Evolutionary conservation across 768 basidiomycete species (phyloP), one percentile per base, ranked within the genome.

Genomic region (Panaeolus cyanescens): DNA sequence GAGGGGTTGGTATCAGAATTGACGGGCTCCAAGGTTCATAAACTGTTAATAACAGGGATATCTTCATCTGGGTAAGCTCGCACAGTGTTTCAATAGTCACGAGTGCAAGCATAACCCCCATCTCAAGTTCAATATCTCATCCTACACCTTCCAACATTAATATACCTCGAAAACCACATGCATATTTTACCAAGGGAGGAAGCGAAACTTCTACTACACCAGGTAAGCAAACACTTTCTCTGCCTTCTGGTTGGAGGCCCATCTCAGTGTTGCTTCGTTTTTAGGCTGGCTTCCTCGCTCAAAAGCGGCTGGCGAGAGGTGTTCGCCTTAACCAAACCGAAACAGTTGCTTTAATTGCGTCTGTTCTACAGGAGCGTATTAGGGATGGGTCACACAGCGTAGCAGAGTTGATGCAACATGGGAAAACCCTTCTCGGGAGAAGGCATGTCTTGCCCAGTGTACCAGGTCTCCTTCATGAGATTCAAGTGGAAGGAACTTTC

Each of bases 401-500:
- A 8, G 83, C 93, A 0, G 86, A 98, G 63, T 77, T 99, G n/a
- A 96, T 96, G 96, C 88, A 93, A 54, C 80, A 91, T 67, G 97
- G 97, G 6, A 98, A 95, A 79, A 84, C 83, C 19, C 71, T 99
- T 56, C 82, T 99, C 8, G 96, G 96, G 2, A 80, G 93, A 31
- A 77, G 93, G 54, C 96, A 99, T 75, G 96, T 99, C 39, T 81
- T 95, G 58, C 86, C 94, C 0, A 85, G 85, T 40, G 95, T 99
- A 0, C 83, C 90, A 0, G 76, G 79, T 5, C 82, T 88, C 50
- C 73, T 98, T 25, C 89, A 93, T 66, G 89, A 96, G 65, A 90
- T 99, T 32, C 95, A 97, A 71, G 93, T 97, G 0, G 95, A 98
- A 71, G 95, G 95, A 13, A 96, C 94, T 1, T 95, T 98, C 67